phyloP scores from a whole-genome alignment of 345 rosid species.

The Carallia pectinifolia region DNA sequence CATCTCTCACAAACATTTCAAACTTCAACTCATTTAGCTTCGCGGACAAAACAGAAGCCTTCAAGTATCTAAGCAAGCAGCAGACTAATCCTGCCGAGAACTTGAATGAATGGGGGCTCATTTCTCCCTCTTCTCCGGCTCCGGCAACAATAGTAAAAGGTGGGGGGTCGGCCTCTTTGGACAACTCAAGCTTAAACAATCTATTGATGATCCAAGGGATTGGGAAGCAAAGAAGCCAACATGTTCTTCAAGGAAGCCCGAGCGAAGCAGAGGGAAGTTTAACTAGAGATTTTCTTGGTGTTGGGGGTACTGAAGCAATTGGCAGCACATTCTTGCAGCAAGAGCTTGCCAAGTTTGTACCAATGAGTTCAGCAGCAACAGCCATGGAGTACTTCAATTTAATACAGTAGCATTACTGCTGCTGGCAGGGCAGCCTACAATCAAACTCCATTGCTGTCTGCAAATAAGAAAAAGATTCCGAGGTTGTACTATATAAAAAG shows the following conservation, averaged over 20 bases:
- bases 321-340: conserved; percentile 33
- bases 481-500: too few species aligned
- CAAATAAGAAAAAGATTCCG: too few species aligned
- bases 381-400: conserved; percentile 19
- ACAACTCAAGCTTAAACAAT: neutral
- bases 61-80: conserved; percentile 7
- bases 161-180: neutral
- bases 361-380: conserved; percentile 21
- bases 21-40: conserved; percentile 11
- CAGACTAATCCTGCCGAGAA: conserved; percentile 14
- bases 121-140: neutral
- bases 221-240: conserved; percentile 7
- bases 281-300: conserved; percentile 74
- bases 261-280: conserved; percentile 27
- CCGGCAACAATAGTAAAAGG: neutral
- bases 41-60: neutral
- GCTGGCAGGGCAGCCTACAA: too few species aligned
- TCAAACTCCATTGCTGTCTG: too few species aligned
- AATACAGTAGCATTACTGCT: conserved; percentile 7
- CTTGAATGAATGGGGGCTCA: conserved; percentile 21
- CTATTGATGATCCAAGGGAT: conserved; percentile 12
- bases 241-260: neutral
- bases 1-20: conserved; percentile 4
- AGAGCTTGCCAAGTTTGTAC: conserved; percentile 39
- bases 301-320: conserved; percentile 33